Evolutionary conservation across 2,329 filamentous ascomycete species (phyloP), one percentile per base, ranked within the genome.

Genomic region (Diaporthe helianthi): DNA sequence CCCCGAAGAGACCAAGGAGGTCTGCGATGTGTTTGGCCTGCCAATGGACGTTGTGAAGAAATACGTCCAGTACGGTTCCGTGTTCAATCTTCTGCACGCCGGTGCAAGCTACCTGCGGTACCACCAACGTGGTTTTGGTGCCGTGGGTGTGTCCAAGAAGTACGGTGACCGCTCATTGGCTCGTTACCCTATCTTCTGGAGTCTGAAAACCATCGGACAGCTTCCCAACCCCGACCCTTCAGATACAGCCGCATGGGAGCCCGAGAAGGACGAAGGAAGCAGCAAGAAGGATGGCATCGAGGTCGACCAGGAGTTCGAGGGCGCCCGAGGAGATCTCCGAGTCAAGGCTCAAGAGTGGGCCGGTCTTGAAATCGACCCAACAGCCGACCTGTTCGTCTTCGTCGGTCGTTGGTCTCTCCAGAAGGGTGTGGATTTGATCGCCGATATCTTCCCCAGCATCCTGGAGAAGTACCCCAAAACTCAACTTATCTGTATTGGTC

Each of bases 331-430:
- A 13, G 83, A 83, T 4, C 79, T 90, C 22, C 86, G 86, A 67
- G 82, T 84, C 10, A 87, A 91, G 76, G 88, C 89, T 24, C 89
- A 91, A 74, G 86, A 90, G 78, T 92, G 89, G 89, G 89, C 89
- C 52, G 87, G 87, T n/a, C 81, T 92, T 3, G 82, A 89, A 5
- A 83, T 88, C 67, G 85, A 89, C 72, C 85, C 88, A 2, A 82
- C 88, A 41, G 89, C 89, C 2, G 88, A 91, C 68, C 81, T 92
- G 19, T 85, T 91, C 72, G 89, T 91, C n/a, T 92, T 92, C 73
- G 89, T 91, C 51, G 89, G 89, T 69, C 85, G 89, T 73, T 92
- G 89, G 89, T 89, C 86, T 15, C 87, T 89, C 83, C 89, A 92
- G 75, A 92, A 92, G 77, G 89, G 89, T 65, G 83, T 91, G 64